These are phyloP conservation scores for Arabidopsis suecica DNA, from an alignment of 345 rosid species.

Conservation along the genomic window DNA sequence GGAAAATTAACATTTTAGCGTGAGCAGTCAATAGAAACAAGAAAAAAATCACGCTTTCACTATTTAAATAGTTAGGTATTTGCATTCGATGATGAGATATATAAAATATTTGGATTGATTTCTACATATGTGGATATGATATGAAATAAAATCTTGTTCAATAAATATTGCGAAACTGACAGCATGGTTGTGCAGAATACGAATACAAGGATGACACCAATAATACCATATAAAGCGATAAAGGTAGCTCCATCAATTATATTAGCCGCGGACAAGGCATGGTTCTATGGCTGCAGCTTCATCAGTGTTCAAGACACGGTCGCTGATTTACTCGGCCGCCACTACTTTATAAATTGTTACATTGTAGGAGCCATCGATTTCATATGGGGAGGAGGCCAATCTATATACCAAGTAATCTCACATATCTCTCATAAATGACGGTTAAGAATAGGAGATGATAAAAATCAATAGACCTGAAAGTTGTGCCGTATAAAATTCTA, in stretches of 20 bases:
- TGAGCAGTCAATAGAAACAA: neutral
- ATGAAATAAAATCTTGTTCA: neutral
- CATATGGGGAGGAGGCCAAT: conserved; percentile 58
- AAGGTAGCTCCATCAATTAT: conserved; percentile 51
- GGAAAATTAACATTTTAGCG: neutral
- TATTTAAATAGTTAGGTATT: neutral
- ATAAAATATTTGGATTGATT: neutral
- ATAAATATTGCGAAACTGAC: neutral
- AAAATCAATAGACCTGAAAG: neutral
- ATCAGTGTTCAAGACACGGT: conserved; percentile 53
- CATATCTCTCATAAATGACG: neutral
- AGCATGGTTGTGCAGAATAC: conserved; percentile 42
- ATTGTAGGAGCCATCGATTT: conserved; percentile 58
- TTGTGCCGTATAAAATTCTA: neutral
- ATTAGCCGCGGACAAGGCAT: conserved; percentile 45
- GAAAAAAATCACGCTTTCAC: neutral
- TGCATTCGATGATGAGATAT: neutral
- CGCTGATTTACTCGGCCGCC: conserved; percentile 48
- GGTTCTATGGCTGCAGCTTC: conserved; percentile 50
- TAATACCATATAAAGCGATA: conserved; percentile 16
- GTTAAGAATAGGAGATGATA: neutral
- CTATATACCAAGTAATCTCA: conserved; percentile 50
- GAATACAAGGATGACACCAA: neutral
- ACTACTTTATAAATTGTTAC: conserved; percentile 49
- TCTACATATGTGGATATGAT: neutral